Conservation (phyloP, 805 yeast genomes). For the Pichia phayaonensis region DNA sequence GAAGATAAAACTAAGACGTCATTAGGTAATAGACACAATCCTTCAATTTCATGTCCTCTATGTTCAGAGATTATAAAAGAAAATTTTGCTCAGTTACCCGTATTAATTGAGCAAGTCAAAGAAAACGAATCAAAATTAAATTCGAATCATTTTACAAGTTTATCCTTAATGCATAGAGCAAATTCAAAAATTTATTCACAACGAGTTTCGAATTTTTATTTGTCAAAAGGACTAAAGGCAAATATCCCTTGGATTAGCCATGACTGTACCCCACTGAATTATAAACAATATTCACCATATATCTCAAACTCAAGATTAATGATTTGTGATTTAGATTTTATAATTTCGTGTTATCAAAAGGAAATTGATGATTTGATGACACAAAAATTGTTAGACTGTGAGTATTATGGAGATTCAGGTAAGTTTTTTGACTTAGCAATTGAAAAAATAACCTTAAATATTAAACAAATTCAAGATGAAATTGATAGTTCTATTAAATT, state of each 20-base stretch:
- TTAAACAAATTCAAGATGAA: conserved; percentile 32
- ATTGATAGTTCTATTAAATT: conserved; percentile 14
- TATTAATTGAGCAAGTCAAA: conserved; percentile 41
- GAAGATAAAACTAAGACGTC: conserved; percentile 23
- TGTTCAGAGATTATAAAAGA: conserved; percentile 55
- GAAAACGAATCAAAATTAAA: conserved; percentile 46
- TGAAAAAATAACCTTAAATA: conserved; percentile 41
- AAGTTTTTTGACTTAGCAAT: conserved; percentile 48
- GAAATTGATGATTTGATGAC: conserved; percentile 51
- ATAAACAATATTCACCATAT: conserved; percentile 21
- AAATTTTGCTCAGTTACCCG: conserved; percentile 58
- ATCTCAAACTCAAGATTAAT: conserved; percentile 58
- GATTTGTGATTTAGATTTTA: conserved; percentile 52
- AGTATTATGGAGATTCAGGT: conserved; percentile 53
- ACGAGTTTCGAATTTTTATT: conserved; percentile 24
- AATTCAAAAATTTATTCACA: conserved; percentile 26
- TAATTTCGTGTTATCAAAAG: conserved; percentile 43
- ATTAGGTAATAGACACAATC: conserved; percentile 9
- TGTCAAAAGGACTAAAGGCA: conserved; percentile 23
- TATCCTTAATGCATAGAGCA: conserved; percentile 58
- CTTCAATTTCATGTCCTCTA: conserved; percentile 52
- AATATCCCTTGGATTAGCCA: conserved; percentile 49
- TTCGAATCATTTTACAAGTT: conserved; percentile 43
- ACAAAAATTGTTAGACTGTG: conserved; percentile 50
- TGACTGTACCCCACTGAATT: conserved; percentile 15